Evolutionary conservation across 2,329 filamentous ascomycete species (phyloP), one percentile per base, ranked within the genome.

Genomic region (Apiospora marii): DNA sequence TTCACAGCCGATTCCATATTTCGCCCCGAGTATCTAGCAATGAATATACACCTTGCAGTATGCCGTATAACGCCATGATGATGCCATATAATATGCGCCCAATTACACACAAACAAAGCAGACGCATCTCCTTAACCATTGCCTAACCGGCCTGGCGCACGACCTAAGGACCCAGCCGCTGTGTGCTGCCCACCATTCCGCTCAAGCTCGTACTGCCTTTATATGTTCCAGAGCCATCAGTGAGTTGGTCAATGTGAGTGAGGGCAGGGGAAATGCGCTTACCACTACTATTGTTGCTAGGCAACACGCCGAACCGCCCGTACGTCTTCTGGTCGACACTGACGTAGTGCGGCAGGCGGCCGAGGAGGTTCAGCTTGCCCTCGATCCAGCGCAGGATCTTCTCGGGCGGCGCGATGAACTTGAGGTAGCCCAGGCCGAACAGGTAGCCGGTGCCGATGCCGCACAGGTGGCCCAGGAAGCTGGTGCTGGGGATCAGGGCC

Each of bases 321-420:
- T 96, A 98, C 7, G 94, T 98, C 87, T 98, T 98, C 83, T 98
- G 95, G 79, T 98, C 96, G 22, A 98, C 92, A 72, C 94, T 97
- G 68, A 98, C 93, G 79, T 98, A 98, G 83, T 97, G 94, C 64
- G 96, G 96, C 37, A 98, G 84, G 73, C 94, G 88, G 27, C 91
- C 93, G 30, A 98, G 87, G 13, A 98, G 87, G 79, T 97, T 96
- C 73, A 98, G 85, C 81, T 96, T 97, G 24, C 90, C 90, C 84
- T 99, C 96, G 71, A 98, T 88, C 91, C 93, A 98, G 75, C 95
- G 89, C 72, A 98, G 86, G 41, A 93, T 89, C 88, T 93, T 93
- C 83, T 98, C 96, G 1, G 94, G 95, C 30, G 96, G 96, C 22
- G 94, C 93, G 53, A 98, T 88, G 79, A 97, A 92, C 81, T 94